These are phyloP conservation scores for Penicillium riverlandense DNA, from an alignment of 495 filamentous ascomycete species.

Conservation along the genomic window DNA sequence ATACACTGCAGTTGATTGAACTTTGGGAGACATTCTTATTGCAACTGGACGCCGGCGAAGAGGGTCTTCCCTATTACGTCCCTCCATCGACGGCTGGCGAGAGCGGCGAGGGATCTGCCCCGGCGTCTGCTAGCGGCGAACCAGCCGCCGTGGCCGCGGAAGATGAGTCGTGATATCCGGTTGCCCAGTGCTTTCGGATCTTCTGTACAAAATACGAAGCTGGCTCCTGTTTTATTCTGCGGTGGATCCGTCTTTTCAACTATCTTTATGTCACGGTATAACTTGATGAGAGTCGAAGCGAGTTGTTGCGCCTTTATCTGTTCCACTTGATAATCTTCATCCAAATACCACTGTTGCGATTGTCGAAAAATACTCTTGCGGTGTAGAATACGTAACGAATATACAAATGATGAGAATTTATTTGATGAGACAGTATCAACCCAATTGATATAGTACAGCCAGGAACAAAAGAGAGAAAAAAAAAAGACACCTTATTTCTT, in stretches of 20 bases:
- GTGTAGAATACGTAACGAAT: no score
- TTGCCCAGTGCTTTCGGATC: not conserved
- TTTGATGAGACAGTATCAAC: constrained; percentile 9
- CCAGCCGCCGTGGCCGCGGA: constrained; percentile 14
- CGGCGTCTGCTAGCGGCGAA: constrained; percentile 17
- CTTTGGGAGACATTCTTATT: constrained; percentile 97
- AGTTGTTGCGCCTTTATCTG: not conserved
- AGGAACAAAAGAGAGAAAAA: not conserved
- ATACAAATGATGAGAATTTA: no score
- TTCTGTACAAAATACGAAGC: constrained; percentile 1
- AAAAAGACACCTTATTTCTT: constrained; percentile 15
- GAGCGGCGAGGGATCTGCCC: constrained; percentile 6
- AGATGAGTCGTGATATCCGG: constrained; percentile 5
- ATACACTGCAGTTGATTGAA: constrained; percentile 73
- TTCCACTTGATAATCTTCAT: not conserved
- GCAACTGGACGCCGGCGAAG: constrained; percentile 89
- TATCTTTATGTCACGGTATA: not conserved
- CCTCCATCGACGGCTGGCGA: constrained; percentile 34
- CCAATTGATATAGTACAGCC: constrained; percentile 14
- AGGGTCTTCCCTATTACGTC: constrained; percentile 70
- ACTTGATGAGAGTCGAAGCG: not conserved
- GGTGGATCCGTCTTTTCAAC: not conserved
- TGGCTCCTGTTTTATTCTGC: not conserved
- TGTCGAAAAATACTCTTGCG: no score
- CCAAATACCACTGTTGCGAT: not conserved